Evolutionary conservation across 495 filamentous ascomycete genomes (phyloP).

Genomic region (Letharia lupina): DNA sequence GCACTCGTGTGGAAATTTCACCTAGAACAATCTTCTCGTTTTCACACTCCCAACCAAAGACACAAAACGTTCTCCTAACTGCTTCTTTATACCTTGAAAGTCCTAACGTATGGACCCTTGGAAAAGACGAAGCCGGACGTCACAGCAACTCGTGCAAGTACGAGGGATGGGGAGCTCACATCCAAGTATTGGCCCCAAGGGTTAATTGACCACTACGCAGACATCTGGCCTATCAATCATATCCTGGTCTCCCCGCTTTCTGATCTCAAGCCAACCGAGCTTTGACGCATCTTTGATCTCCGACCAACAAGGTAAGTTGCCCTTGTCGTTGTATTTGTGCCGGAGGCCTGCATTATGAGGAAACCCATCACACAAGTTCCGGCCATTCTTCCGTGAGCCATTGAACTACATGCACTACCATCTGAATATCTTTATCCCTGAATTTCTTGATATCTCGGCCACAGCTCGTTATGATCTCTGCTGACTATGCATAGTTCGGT

Average conservation of each 20-base stretch:
- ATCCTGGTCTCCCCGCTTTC: neutral
- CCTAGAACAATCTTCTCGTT: neutral
- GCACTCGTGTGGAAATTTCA: too few relatives aligned
- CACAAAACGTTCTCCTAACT: neutral
- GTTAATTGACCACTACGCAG: neutral
- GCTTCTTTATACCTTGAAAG: neutral
- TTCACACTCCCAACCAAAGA: neutral
- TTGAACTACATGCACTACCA: constrained; percentile 99
- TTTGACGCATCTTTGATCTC: neutral
- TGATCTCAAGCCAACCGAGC: neutral
- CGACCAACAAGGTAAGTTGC: neutral
- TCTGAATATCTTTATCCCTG: constrained; percentile 56
- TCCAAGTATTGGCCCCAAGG: neutral
- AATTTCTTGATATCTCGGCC: constrained; percentile 8
- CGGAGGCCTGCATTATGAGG: constrained; percentile 43
- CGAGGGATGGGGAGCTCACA: too few relatives aligned
- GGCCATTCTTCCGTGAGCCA: constrained; percentile 80
- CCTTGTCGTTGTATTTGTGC: too few relatives aligned
- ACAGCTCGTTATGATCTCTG: neutral
- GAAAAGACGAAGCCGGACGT: neutral
- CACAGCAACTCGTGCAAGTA: neutral
- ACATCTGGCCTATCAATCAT: neutral
- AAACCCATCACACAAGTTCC: constrained; percentile 49
- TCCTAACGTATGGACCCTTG: neutral
- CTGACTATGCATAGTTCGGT: neutral